These are phyloP conservation scores for Trichoderma polysporum DNA, from an alignment of 2,329 filamentous ascomycete genomes.

Conservation along the genomic window DNA sequence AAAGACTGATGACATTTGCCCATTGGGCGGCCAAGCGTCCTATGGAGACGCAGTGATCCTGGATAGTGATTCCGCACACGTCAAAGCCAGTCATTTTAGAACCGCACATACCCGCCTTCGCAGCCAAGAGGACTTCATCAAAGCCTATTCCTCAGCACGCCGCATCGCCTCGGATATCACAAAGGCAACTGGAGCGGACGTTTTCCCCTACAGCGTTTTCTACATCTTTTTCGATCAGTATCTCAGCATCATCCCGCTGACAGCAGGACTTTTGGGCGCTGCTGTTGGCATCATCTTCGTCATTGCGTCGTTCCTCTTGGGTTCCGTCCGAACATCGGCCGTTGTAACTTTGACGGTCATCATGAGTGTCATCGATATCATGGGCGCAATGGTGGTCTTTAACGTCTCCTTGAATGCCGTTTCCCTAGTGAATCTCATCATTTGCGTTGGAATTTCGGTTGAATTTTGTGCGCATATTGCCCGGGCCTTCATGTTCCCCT, in stretches of 20 bases:
- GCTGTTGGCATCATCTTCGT: conserved; percentile 83
- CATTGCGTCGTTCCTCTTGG: conserved; percentile 76
- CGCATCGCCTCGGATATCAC: conserved; percentile 80
- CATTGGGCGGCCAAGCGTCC: conserved; percentile 81
- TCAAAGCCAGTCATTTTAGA: conserved; percentile 86
- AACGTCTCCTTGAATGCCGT: conserved; percentile 92
- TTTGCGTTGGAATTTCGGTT: conserved; percentile 93
- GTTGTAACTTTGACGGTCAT: conserved; percentile 83
- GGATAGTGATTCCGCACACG: conserved; percentile 63
- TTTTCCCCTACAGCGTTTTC: conserved; percentile 96
- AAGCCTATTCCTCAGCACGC: conserved; percentile 82
- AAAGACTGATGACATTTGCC: conserved; percentile 79
- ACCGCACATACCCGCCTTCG: conserved; percentile 84
- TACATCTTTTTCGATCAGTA: conserved; percentile 99
- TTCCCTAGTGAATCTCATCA: conserved; percentile 92
- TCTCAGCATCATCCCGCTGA: conserved; percentile 76
- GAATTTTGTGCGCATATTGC: conserved; percentile 98
- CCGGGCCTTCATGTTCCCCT: conserved; percentile 92
- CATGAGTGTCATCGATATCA: conserved; percentile 93
- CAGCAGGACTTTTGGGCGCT: conserved; percentile 74
- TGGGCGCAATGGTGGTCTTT: conserved; percentile 89
- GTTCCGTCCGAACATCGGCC: conserved; percentile 76
- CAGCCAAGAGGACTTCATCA: conserved; percentile 89
- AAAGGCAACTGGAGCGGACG: conserved; percentile 68
- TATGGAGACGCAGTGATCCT: conserved; percentile 84